Percentiles rank a stretch among this genome's conserved stretches.
Evolutionary conservation across 2,329 filamentous ascomycete genomes (phyloP).

Genomic region (Sclerotinia glacialis): DNA sequence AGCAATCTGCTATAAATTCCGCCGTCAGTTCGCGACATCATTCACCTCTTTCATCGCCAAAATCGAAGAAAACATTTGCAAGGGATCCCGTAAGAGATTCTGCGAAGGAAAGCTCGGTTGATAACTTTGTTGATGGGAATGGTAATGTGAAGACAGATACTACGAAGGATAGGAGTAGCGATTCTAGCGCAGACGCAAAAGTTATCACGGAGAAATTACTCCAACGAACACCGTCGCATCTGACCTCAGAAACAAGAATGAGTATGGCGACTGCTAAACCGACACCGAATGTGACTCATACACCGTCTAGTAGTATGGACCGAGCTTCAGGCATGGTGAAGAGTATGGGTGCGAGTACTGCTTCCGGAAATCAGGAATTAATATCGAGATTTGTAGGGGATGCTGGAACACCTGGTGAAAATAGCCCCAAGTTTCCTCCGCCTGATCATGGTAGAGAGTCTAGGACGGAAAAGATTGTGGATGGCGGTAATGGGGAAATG

Average conservation of each 20-base stretch:
- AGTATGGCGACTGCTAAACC: constrained; percentile 53
- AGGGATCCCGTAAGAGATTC: constrained; percentile 28
- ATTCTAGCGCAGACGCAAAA: constrained; percentile 53
- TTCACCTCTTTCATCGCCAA: constrained; percentile 34
- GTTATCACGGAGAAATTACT: constrained; percentile 67
- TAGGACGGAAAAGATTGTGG: constrained; percentile 24
- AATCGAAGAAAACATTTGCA: constrained; percentile 15
- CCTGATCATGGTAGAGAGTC: constrained; percentile 29
- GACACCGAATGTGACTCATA: constrained; percentile 28
- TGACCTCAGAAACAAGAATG: constrained; percentile 57
- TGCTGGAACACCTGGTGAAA: constrained; percentile 50
- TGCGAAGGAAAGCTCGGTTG: constrained; percentile 42
- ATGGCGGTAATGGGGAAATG: constrained; percentile 17
- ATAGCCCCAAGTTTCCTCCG: constrained; percentile 45
- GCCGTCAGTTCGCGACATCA: constrained; percentile 36
- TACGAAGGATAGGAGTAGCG: background rate
- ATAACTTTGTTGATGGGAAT: background rate
- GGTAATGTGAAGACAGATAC: constrained; percentile 1
- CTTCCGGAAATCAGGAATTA: constrained; percentile 43
- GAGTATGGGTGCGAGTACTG: constrained; percentile 26
- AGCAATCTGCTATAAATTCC: constrained; percentile 43
- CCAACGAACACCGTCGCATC: constrained; percentile 60
- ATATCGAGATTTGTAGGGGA: constrained; percentile 59
- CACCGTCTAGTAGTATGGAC: constrained; percentile 40
- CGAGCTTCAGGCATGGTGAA: constrained; percentile 21